Base-by-base conservation (phyloP, 2,329 filamentous ascomycete species). In the Beauveria rudraprayagi region DNA sequence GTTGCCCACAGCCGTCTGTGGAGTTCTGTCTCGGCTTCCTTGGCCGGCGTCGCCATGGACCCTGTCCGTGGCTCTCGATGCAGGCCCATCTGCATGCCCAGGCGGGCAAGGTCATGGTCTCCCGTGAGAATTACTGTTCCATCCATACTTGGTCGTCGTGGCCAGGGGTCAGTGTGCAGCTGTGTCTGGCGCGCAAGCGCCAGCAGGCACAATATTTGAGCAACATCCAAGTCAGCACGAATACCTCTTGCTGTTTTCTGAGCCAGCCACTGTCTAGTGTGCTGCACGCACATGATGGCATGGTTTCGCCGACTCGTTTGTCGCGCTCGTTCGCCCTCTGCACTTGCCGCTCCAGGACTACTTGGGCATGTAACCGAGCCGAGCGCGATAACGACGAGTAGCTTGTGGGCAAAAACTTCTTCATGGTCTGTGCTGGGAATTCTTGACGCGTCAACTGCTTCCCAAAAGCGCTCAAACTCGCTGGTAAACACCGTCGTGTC, bases 361-460 rank as follows among this genome's bases (percentile, higher is more conserved):
- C 28, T 10, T 2, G 67, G 60, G 3, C 67, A 66, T 10, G 64
- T 64, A 3, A 75, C 71, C 10, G 80, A 76, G 1, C 81, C 83
- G 43, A 84, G 78, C 1, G 83, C 80, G 17, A 84, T 67, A 0
- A 83, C 74, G 3, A 85, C 70, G 64, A 83, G 82, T 14, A 84
- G 62, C 62, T 81, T 80, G 28, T 82, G 74, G 7, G 83, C 63
- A 59, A 84, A 83, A 0, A 67, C 69, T 8, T 66, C 69, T 55
- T 75, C 72, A 26, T 47, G 41, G 2, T 69, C 61, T 0, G 62
- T 47, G 47, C 10, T 63, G 17, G n/a, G 19, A 4, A n/a, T 9
- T 22, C 8, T n/a, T 2, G 26, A n/a, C 2, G 8, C n/a, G 5
- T 22, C 28, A 3, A 64, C 1, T 63, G 61, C 69, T 14, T 69